phyloP scores from a whole-genome alignment of 176 grass and related monocot species.

The Saccharum officinarum region DNA sequence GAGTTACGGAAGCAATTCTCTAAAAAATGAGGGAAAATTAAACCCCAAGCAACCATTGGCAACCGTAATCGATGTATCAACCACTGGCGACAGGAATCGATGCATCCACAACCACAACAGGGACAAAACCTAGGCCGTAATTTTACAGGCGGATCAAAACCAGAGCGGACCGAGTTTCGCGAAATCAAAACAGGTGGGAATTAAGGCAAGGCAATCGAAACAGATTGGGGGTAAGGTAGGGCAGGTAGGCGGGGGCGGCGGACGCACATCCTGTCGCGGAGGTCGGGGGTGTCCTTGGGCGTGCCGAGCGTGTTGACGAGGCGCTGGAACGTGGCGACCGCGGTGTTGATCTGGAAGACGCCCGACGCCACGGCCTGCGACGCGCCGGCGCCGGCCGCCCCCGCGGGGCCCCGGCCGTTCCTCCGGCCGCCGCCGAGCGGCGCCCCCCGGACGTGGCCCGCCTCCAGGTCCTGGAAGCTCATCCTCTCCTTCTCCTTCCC shows the following conservation, averaged over 20 bases:
- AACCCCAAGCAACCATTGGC: neutral
- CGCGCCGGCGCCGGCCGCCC: constrained; percentile 20
- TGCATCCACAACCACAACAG: neutral
- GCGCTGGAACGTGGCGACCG: constrained; percentile 79
- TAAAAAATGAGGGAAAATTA: neutral
- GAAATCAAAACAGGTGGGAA: neutral
- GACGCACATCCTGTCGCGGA: constrained; percentile 84
- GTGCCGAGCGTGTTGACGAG: constrained; percentile 97
- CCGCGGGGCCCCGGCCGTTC: constrained; percentile 28
- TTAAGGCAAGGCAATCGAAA: too few species aligned
- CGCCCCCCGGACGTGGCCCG: constrained; percentile 52
- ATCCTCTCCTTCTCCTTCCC: constrained; percentile 28
- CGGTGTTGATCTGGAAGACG: constrained; percentile 95
- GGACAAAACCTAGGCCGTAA: constrained; percentile 11
- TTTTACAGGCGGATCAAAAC: neutral
- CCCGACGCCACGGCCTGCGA: constrained; percentile 83
- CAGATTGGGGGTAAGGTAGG: too few species aligned
- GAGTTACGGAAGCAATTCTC: neutral
- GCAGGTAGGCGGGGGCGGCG: too few species aligned
- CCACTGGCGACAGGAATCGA: neutral
- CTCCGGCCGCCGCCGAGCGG: constrained; percentile 19
- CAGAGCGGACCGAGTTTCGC: neutral
- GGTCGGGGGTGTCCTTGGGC: constrained; percentile 93
- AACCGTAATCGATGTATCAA: neutral
- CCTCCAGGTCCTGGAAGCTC: constrained; percentile 98